phyloP scores from a whole-genome alignment of 495 filamentous ascomycete species.

The Halenospora varia region DNA sequence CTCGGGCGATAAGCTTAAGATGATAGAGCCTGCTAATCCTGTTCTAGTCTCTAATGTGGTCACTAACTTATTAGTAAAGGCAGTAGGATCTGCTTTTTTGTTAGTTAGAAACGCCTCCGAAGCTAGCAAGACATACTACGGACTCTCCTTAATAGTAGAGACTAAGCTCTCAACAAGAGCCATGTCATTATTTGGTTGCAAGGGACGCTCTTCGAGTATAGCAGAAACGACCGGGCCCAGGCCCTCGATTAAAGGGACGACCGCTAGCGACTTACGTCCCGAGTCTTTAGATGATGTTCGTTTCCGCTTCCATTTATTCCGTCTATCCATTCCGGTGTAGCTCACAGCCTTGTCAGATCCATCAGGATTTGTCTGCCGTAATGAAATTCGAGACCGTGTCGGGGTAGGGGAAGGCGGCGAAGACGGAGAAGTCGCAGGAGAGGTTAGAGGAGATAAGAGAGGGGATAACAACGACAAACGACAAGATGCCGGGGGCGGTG shows the following conservation, averaged over 20 bases:
- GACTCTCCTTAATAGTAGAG: conserved; percentile 11
- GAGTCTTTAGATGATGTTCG: conserved; percentile 1
- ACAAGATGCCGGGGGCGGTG: conserved; percentile 9
- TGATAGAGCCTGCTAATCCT: conserved; percentile 7
- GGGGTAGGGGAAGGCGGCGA: neutral
- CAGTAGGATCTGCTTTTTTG: conserved; percentile 5
- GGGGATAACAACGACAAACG: conserved; percentile 6
- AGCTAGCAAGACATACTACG: conserved; percentile 6
- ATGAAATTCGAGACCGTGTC: conserved; percentile 12
- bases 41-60: conserved; percentile 7
- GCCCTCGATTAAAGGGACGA: conserved; percentile 6
- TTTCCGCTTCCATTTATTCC: conserved; percentile 10
- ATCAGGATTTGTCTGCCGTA: conserved; percentile 12
- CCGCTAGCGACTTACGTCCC: conserved; percentile 1
- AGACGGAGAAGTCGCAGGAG: conserved; percentile 8
- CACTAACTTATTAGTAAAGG: conserved; percentile 10
- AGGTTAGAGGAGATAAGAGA: conserved; percentile 6
- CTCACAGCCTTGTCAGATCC: conserved; percentile 2
- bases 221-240: neutral
- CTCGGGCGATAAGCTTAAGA: conserved; percentile 3
- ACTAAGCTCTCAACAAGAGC: conserved; percentile 10
- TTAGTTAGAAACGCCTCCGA: conserved; percentile 3
- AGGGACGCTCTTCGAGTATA: conserved; percentile 4
- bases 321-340: conserved; percentile 9
- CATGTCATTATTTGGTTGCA: conserved; percentile 8